These are phyloP conservation scores for Talaromyces rugulosus DNA, from an alignment of 2,329 filamentous ascomycete genomes.

Conservation along the genomic window DNA sequence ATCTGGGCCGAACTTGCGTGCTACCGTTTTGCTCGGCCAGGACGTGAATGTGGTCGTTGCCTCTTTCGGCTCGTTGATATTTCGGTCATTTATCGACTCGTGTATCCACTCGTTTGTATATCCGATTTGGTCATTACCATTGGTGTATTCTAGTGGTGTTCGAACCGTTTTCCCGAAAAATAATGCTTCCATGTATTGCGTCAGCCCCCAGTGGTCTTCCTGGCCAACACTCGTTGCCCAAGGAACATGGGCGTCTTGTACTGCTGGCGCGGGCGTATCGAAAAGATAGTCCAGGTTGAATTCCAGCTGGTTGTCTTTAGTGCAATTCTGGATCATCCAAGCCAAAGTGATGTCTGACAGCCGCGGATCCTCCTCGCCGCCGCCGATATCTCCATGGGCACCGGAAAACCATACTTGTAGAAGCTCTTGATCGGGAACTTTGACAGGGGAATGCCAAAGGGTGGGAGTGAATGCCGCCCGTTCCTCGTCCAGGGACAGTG, in stretches of 20 bases:
- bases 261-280: slow-evolving; percentile 10
- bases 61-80: not conserved
- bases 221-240: slow-evolving; percentile 17
- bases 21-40: slow-evolving; percentile 11
- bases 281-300: slow-evolving; percentile 21
- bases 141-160: slow-evolving; percentile 13
- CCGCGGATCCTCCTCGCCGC: slow-evolving; percentile 44
- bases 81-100: slow-evolving; percentile 11
- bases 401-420: slow-evolving; percentile 49
- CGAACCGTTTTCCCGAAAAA: slow-evolving; percentile 14
- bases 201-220: slow-evolving; percentile 8
- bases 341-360: slow-evolving; percentile 47
- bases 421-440: slow-evolving; percentile 39
- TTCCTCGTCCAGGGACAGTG: slow-evolving; percentile 41
- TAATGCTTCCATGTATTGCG: slow-evolving; percentile 9
- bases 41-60: slow-evolving; percentile 31
- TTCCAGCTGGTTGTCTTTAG: slow-evolving; percentile 18
- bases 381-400: slow-evolving; percentile 43
- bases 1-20: not conserved
- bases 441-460: slow-evolving; percentile 39
- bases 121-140: slow-evolving; percentile 8
- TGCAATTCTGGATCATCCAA: slow-evolving; percentile 53
- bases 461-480: slow-evolving; percentile 38
- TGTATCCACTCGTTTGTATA: slow-evolving; percentile 14
- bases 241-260: slow-evolving; percentile 7